Evolutionary conservation across 129 eudicot genomes (phyloP).

Genomic region (Chrysanthemum makinoi): DNA sequence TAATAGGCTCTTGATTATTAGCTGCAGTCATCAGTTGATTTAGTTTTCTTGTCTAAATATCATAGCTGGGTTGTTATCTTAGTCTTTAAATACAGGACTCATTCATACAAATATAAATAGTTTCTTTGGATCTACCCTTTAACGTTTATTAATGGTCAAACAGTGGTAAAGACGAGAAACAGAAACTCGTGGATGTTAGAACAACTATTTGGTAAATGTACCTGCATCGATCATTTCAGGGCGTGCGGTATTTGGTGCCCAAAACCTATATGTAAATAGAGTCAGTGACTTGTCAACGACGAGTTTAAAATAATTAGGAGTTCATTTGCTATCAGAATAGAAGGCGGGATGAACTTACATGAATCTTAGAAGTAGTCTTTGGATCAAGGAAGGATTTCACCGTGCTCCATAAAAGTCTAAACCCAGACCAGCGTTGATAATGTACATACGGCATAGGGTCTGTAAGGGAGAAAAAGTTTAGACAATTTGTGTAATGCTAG

Average conservation of each 20-base stretch:
- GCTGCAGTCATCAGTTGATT: too few species aligned
- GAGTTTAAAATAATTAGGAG: not conserved
- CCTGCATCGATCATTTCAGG: conserved; percentile 96
- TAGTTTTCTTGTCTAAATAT: too few species aligned
- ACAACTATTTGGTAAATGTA: conserved; percentile 18
- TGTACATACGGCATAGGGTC: conserved; percentile 93
- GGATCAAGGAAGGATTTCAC: conserved; percentile 97
- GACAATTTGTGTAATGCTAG: not conserved
- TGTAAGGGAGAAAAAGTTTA: conserved; percentile 18
- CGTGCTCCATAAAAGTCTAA: conserved; percentile 93
- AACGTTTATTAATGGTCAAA: not conserved
- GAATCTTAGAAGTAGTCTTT: conserved; percentile 92
- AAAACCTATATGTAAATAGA: conserved; percentile 54
- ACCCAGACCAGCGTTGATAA: conserved; percentile 96
- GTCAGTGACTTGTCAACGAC: conserved; percentile 11
- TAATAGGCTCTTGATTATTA: too few species aligned
- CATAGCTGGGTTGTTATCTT: too few species aligned
- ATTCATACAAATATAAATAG: too few species aligned
- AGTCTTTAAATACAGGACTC: too few species aligned
- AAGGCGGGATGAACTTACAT: conserved; percentile 48
- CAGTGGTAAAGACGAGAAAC: conserved; percentile 15
- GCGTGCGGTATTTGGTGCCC: conserved; percentile 83
- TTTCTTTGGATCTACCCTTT: too few species aligned
- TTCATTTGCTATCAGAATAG: not conserved
- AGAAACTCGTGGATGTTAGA: conserved; percentile 1